Evolutionary conservation across 2,329 filamentous ascomycete species (phyloP).

Genomic region (Albifimbria verrucaria): DNA sequence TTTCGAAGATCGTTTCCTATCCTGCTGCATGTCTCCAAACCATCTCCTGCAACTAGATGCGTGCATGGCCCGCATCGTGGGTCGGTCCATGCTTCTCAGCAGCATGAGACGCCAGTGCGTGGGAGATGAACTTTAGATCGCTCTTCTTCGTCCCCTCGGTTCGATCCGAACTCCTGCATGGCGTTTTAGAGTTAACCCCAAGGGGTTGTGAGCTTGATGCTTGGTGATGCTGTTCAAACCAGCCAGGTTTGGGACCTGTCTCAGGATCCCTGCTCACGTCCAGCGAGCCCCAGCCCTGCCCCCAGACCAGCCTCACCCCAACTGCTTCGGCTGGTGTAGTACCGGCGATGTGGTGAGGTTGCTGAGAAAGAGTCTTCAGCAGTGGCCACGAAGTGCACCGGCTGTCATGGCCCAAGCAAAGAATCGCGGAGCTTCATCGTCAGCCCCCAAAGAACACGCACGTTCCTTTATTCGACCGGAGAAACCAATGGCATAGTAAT

Average conservation of each 20-base stretch:
- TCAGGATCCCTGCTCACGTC: constrained; percentile 1
- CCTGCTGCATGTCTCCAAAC: not conserved
- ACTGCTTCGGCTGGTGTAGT: not conserved
- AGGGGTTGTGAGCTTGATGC: not conserved
- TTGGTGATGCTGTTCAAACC: not conserved
- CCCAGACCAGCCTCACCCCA: not conserved
- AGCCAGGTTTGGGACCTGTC: not conserved
- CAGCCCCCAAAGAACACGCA: too few species aligned
- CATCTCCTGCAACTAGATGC: too few species aligned
- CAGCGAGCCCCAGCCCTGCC: not conserved
- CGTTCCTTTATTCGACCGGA: too few species aligned
- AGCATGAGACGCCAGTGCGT: not conserved
- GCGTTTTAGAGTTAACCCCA: too few species aligned
- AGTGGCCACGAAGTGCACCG: too few species aligned
- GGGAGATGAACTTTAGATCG: not conserved
- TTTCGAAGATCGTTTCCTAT: not conserved
- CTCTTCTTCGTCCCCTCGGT: too few species aligned
- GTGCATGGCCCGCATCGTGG: not conserved
- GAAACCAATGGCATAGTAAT: not conserved
- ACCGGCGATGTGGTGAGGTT: too few species aligned
- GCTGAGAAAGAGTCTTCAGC: too few species aligned
- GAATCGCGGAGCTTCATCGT: too few species aligned
- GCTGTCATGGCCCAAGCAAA: too few species aligned
- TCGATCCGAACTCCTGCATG: not conserved
- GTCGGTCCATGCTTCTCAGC: not conserved